Evolutionary conservation across 495 filamentous ascomycete species (phyloP).

Genomic region (Daldinia caldariorum): DNA sequence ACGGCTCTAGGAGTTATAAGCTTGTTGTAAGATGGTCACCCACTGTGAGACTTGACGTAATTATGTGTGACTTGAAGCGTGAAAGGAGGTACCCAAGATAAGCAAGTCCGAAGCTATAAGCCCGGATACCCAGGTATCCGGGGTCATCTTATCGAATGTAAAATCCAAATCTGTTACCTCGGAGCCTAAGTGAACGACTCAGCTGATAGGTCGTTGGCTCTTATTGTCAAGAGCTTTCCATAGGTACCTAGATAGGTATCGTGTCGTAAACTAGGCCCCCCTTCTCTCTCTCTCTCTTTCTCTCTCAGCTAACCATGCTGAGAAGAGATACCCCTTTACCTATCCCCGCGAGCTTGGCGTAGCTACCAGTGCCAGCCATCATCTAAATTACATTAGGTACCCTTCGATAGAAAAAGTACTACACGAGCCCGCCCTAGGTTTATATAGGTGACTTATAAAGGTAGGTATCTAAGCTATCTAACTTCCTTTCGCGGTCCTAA

Average conservation of each 20-base stretch:
- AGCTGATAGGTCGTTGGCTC: not conserved
- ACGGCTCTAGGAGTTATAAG: too few species aligned
- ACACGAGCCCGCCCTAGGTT: too few species aligned
- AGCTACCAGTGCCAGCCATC: not conserved
- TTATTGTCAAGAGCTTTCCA: not conserved
- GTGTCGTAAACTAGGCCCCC: not conserved
- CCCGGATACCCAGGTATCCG: not conserved
- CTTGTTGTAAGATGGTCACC: too few species aligned
- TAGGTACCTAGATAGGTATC: too few species aligned
- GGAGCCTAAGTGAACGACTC: not conserved
- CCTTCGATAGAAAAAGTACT: not conserved
- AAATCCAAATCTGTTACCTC: not conserved
- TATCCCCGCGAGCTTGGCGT: not conserved
- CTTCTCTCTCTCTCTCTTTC: too few species aligned
- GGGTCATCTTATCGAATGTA: not conserved
- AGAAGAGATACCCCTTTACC: not conserved
- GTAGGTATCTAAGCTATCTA: not conserved
- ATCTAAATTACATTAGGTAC: not conserved
- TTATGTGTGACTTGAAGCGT: not conserved
- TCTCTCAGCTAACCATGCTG: not conserved
- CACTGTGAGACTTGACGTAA: not conserved
- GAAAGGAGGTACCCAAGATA: too few species aligned
- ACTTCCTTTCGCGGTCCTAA: not conserved
- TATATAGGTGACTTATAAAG: too few species aligned
- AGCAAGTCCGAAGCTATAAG: not conserved